These are phyloP conservation scores for Calonectria ilicicola DNA, from an alignment of 2,329 filamentous ascomycete species.

Conservation along the genomic window DNA sequence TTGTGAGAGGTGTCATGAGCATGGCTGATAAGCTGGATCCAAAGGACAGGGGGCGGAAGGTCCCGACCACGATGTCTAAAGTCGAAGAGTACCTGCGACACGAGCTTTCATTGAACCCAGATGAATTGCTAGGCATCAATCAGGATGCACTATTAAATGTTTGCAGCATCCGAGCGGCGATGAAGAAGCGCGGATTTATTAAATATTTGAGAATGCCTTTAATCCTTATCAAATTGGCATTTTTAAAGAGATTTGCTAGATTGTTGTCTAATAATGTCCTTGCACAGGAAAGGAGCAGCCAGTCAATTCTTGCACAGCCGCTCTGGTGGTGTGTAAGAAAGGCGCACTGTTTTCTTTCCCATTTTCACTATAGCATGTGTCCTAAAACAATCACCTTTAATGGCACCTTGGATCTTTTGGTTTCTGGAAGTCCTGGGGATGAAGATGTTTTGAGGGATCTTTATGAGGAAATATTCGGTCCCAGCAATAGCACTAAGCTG, in stretches of 20 bases:
- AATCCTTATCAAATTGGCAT: not conserved
- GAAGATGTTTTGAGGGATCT: not conserved
- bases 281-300: not conserved
- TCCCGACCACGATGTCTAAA: constrained; percentile 1
- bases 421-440: not conserved
- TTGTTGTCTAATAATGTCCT: not conserved
- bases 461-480: constrained; percentile 12
- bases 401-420: constrained; percentile 7
- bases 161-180: not conserved
- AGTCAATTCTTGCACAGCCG: not conserved
- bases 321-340: not conserved
- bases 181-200: not conserved
- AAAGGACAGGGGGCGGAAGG: constrained; percentile 2
- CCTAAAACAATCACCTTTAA: constrained; percentile 2
- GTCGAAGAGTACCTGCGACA: constrained; percentile 5
- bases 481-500: not conserved
- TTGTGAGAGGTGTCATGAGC: constrained; percentile 5
- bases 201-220: not conserved
- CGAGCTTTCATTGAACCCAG: not conserved
- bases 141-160: not conserved
- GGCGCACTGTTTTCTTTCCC: not conserved
- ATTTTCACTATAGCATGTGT: constrained; percentile 15
- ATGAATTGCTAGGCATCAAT: not conserved
- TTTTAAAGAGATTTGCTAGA: not conserved
- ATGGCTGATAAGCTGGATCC: constrained; percentile 21